Evolutionary conservation across 2,329 filamentous ascomycete genomes (phyloP).

Genomic region (Coniochaeta sp.): DNA sequence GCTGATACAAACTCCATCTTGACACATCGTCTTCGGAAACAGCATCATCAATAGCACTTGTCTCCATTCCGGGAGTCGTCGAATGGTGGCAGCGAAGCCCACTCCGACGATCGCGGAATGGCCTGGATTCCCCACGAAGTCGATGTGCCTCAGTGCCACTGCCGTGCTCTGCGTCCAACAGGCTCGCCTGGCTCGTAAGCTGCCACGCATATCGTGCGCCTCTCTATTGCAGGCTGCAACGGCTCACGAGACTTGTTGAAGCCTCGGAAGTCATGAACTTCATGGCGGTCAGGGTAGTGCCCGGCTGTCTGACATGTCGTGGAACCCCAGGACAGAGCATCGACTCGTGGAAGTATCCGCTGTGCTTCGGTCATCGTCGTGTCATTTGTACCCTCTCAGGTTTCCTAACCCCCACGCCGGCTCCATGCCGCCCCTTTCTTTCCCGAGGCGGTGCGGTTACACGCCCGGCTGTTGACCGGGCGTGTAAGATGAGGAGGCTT

Average conservation of each 20-base stretch:
- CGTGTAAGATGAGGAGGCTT: neutral
- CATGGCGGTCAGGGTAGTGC: constrained; percentile 1
- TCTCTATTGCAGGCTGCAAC: neutral
- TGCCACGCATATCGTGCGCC: neutral
- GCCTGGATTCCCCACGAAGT: neutral
- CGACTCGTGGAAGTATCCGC: neutral
- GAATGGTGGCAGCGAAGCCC: neutral
- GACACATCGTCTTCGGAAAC: constrained; percentile 2
- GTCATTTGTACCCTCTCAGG: neutral
- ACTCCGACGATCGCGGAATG: neutral
- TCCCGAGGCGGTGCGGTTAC: constrained; percentile 1
- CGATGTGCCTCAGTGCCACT: neutral
- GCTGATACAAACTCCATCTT: constrained; percentile 2
- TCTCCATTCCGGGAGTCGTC: neutral
- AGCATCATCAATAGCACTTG: neutral
- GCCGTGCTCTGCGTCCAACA: neutral
- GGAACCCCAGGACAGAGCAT: neutral
- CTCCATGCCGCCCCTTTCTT: neutral
- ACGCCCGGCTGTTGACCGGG: constrained; percentile 1
- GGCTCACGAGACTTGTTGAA: neutral
- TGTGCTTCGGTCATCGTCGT: neutral
- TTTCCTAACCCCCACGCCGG: neutral
- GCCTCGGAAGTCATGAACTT: neutral
- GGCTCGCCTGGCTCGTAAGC: neutral
- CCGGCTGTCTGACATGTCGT: neutral